Conservation (phyloP, 176 grass and related monocot species). For the Zoysia pacifica region DNA sequence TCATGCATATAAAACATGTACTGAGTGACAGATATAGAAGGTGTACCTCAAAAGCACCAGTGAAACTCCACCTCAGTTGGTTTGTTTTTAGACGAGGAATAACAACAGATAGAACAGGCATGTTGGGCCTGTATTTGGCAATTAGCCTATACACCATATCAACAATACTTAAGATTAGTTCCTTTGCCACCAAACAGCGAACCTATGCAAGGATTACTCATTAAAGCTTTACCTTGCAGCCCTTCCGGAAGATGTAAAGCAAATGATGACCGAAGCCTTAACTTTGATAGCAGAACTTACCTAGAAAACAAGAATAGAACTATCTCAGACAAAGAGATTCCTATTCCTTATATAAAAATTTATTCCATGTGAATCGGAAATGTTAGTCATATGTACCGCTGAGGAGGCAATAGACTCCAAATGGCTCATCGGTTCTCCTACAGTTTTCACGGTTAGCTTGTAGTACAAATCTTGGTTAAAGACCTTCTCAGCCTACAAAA, state of each 20-base stretch:
- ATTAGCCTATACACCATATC: constrained; percentile 66
- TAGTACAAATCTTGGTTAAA: constrained; percentile 99
- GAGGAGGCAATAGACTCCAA: constrained; percentile 99
- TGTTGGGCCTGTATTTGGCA: constrained; percentile 96
- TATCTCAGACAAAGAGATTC: constrained; percentile 30
- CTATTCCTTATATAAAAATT: neutral
- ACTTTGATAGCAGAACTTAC: constrained; percentile 99
- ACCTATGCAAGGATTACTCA: neutral
- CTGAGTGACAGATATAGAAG: neutral
- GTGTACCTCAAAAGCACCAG: constrained; percentile 84
- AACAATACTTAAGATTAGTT: constrained; percentile 12
- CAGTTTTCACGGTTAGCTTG: constrained; percentile 91
- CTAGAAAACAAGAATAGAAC: constrained; percentile 42
- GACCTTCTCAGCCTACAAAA: constrained; percentile 92
- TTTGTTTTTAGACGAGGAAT: constrained; percentile 99
- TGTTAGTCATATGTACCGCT: constrained; percentile 48
- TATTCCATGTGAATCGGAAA: constrained; percentile 17
- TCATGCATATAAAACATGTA: constrained; percentile 22
- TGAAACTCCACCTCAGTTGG: constrained; percentile 97
- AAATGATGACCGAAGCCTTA: constrained; percentile 95
- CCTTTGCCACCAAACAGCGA: neutral
- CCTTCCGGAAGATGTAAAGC: constrained; percentile 94
- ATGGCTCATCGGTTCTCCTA: constrained; percentile 97
- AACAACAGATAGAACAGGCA: constrained; percentile 99
- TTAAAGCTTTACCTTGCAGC: constrained; percentile 75